Percentiles rank a stretch among this genome's conserved stretches.
These are phyloP conservation scores for Claviceps digitariae DNA, from an alignment of 2,329 filamentous ascomycete genomes.

Conservation along the genomic window DNA sequence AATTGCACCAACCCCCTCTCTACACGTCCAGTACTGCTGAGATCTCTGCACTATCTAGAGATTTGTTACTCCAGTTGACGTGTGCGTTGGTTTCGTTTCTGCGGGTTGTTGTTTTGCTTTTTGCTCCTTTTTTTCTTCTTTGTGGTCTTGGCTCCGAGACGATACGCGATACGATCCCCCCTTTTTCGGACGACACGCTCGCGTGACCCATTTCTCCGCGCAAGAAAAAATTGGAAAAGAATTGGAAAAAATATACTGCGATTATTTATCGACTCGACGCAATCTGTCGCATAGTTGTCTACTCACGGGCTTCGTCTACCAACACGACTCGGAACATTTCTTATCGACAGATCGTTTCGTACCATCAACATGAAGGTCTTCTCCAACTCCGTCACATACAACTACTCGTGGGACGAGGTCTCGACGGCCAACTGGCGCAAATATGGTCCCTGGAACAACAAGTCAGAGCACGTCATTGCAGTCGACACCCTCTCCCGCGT, in stretches of 20 bases:
- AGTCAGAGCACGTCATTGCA: slow-evolving; percentile 89
- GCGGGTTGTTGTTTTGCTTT: background rate
- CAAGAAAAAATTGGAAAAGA: background rate
- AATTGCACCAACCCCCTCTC: background rate
- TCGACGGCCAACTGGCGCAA: slow-evolving; percentile 97
- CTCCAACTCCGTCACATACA: slow-evolving; percentile 74
- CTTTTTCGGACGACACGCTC: background rate
- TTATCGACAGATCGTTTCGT: background rate
- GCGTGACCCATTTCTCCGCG: background rate
- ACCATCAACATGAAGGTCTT: slow-evolving; percentile 75
- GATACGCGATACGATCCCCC: background rate
- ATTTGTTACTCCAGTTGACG: background rate
- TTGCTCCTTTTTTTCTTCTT: background rate
- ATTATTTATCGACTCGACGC: no score
- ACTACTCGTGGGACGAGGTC: slow-evolving; percentile 98
- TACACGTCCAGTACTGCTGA: background rate
- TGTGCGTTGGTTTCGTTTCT: background rate
- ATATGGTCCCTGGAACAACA: slow-evolving; percentile 98
- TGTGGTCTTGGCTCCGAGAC: background rate
- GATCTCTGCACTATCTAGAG: background rate
- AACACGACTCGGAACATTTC: background rate
- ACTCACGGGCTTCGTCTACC: no score
- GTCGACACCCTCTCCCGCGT: slow-evolving; percentile 78
- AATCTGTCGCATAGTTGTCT: no score
- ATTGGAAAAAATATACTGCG: no score